Evolutionary conservation across 345 rosid species (phyloP).

Genomic region (Boechera stricta): DNA sequence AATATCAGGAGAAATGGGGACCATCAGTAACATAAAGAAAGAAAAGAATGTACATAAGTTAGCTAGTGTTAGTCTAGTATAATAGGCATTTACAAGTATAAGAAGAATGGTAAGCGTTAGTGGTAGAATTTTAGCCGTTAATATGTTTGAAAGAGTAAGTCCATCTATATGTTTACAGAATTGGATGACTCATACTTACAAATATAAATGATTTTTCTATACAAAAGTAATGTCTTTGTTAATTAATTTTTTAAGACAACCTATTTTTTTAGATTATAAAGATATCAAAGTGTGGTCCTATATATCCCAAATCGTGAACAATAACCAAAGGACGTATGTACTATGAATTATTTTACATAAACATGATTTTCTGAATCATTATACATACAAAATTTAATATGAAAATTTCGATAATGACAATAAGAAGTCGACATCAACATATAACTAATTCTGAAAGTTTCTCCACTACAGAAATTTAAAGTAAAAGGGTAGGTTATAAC

Average conservation of each 20-base stretch:
- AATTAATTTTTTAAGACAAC: conserved; percentile 1
- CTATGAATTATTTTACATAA: conserved; percentile 15
- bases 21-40: not conserved
- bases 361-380: conserved; percentile 37
- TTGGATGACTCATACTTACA: conserved; percentile 8
- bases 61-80: not conserved
- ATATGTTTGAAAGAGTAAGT: not conserved
- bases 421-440: conserved; percentile 18
- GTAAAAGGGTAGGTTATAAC: not conserved
- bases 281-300: conserved; percentile 31
- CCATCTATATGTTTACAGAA: not conserved
- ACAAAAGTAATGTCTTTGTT: conserved; percentile 1
- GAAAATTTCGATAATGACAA: conserved; percentile 8
- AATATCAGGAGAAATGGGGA: not conserved
- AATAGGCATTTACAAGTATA: not conserved
- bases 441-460: conserved; percentile 30
- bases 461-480: conserved; percentile 34
- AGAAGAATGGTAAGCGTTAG: not conserved
- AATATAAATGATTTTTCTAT: not conserved
- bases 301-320: conserved; percentile 28
- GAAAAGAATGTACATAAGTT: not conserved
- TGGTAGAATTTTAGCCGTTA: not conserved
- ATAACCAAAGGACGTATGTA: not conserved
- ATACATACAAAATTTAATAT: conserved; percentile 22
- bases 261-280: conserved; percentile 14